phyloP scores from a whole-genome alignment of 129 eudicot genomes.

The Pittosporum tobira region DNA sequence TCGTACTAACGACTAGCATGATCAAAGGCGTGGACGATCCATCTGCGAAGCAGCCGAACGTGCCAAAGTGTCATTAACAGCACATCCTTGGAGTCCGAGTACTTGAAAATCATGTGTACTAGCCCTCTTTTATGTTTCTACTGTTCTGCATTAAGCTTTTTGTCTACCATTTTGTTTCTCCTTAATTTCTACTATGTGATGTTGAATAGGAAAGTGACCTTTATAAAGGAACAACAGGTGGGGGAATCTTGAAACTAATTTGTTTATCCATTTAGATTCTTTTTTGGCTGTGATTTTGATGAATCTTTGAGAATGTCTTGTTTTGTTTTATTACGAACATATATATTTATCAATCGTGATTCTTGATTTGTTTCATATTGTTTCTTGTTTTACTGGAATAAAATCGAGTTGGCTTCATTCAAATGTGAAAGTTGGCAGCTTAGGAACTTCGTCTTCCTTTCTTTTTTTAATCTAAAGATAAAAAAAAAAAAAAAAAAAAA shows the following conservation, averaged over 20 bases:
- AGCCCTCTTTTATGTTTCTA: neutral
- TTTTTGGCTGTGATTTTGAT: neutral
- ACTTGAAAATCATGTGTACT: neutral
- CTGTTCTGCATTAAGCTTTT: neutral
- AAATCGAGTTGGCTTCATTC: too few relatives aligned
- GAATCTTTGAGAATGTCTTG: neutral
- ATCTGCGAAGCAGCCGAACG: neutral
- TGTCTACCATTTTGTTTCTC: neutral
- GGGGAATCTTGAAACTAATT: neutral
- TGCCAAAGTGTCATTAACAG: neutral
- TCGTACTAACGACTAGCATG: slow-evolving; percentile 4
- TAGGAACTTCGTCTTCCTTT: too few relatives aligned
- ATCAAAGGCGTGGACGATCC: slow-evolving; percentile 12
- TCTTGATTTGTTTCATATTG: too few relatives aligned
- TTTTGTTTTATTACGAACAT: neutral
- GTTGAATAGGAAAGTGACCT: neutral
- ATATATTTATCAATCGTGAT: too few relatives aligned
- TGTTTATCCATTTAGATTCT: neutral
- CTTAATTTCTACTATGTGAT: too few relatives aligned
- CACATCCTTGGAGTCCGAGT: slow-evolving; percentile 7
- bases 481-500: too few relatives aligned
- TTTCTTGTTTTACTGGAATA: too few relatives aligned
- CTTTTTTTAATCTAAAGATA: too few relatives aligned
- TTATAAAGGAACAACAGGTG: neutral
- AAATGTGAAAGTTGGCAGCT: too few relatives aligned